phyloP scores from a whole-genome alignment of 768 basidiomycete genomes.

The Amylocystis lapponica region DNA sequence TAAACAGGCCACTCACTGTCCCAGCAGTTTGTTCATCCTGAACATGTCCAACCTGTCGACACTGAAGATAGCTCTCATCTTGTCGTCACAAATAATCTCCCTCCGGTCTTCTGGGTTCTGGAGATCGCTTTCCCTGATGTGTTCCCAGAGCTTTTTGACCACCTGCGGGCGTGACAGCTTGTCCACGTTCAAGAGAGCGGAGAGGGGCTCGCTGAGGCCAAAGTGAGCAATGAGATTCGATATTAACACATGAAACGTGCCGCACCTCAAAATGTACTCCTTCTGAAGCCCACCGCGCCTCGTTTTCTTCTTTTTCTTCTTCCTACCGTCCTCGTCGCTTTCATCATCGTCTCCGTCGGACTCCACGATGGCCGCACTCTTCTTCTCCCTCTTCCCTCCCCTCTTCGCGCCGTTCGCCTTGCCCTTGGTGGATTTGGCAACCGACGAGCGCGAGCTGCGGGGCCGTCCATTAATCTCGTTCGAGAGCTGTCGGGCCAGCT shows the following conservation, averaged over 20 bases:
- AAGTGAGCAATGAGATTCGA: constrained; percentile 1
- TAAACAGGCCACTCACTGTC: constrained; percentile 44
- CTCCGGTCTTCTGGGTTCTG: constrained; percentile 83
- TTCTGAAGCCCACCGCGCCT: constrained; percentile 72
- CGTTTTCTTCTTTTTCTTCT: constrained; percentile 42
- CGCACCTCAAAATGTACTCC: constrained; percentile 69
- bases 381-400: constrained; percentile 26
- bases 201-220: constrained; percentile 58
- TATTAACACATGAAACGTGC: constrained; percentile 7
- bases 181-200: constrained; percentile 59
- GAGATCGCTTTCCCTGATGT: constrained; percentile 75
- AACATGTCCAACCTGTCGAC: constrained; percentile 89
- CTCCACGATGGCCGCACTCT: constrained; percentile 29
- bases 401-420: constrained; percentile 28
- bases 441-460: constrained; percentile 23
- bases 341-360: constrained; percentile 30
- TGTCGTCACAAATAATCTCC: constrained; percentile 80
- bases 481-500: constrained; percentile 39
- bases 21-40: constrained; percentile 88
- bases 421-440: constrained; percentile 13
- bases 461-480: constrained; percentile 37
- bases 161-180: constrained; percentile 82
- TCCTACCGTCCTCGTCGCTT: constrained; percentile 29
- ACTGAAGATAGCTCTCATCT: constrained; percentile 68
- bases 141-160: constrained; percentile 86